A percentile compares a stretch with the other conserved stretches of the same genome.
Conservation (phyloP, 768 basidiomycete species). For the Rhizopogon sp. region DNA sequence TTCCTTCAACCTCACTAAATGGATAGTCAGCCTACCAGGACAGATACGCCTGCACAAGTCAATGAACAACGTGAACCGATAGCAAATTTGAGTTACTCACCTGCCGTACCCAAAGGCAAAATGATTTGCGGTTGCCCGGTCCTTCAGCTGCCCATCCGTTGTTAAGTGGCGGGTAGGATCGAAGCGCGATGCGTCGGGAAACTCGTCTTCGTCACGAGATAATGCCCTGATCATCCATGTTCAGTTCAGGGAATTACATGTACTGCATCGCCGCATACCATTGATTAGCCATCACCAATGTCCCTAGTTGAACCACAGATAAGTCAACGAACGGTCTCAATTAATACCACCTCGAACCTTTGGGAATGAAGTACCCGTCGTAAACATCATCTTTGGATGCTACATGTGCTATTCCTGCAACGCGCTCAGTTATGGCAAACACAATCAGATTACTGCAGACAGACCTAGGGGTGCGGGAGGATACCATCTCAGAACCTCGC, state of each 20-base stretch:
- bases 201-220: neutral
- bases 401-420: constrained; percentile 15
- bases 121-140: neutral
- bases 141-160: neutral
- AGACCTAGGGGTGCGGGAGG: no score
- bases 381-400: constrained; percentile 33
- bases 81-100: neutral
- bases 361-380: constrained; percentile 24
- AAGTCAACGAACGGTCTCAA: no score
- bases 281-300: constrained; percentile 8
- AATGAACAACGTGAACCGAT: neutral
- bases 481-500: no score
- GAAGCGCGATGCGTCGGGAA: neutral
- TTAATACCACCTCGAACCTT: no score
- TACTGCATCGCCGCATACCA: constrained; percentile 7
- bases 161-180: constrained; percentile 1
- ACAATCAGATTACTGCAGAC: neutral
- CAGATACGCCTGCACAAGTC: neutral
- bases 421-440: neutral
- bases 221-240: neutral
- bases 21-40: neutral
- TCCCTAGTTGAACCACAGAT: constrained; percentile 7
- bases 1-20: neutral
- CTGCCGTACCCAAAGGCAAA: neutral
- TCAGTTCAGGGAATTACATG: neutral